Evolutionary conservation across 768 basidiomycete species (phyloP).

Genomic region (Phylloporus sp.): DNA sequence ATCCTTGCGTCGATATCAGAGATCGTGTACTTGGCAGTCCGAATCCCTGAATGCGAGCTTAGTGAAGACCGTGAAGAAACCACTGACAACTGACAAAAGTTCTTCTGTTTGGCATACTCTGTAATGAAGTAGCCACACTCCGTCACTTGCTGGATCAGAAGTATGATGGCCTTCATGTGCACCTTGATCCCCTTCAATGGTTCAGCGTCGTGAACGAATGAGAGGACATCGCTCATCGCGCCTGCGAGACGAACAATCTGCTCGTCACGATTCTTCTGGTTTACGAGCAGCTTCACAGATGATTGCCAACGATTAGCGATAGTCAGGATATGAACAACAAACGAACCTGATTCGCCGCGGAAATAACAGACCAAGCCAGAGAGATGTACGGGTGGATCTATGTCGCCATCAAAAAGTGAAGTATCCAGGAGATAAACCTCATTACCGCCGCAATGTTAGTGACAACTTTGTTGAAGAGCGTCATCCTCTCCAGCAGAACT

Average conservation of each 20-base stretch:
- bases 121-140: conserved; percentile 8
- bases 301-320: too few relatives aligned
- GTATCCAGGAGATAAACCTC: background rate
- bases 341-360: background rate
- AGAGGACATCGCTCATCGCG: background rate
- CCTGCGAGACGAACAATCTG: background rate
- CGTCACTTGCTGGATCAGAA: conserved; percentile 6
- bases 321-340: background rate
- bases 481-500: background rate
- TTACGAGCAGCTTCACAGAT: background rate
- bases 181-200: background rate
- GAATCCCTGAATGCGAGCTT: background rate
- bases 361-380: conserved; percentile 1
- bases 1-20: conserved; percentile 4
- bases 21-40: background rate
- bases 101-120: background rate
- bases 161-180: background rate
- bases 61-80: background rate
- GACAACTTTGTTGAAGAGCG: background rate
- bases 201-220: background rate
- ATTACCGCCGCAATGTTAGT: background rate
- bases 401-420: background rate
- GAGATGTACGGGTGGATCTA: conserved; percentile 1
- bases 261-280: conserved; percentile 1
- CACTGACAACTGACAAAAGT: background rate